These are phyloP conservation scores for Aspergillus affinis DNA, from an alignment of 495 filamentous ascomycete species.

Conservation along the genomic window DNA sequence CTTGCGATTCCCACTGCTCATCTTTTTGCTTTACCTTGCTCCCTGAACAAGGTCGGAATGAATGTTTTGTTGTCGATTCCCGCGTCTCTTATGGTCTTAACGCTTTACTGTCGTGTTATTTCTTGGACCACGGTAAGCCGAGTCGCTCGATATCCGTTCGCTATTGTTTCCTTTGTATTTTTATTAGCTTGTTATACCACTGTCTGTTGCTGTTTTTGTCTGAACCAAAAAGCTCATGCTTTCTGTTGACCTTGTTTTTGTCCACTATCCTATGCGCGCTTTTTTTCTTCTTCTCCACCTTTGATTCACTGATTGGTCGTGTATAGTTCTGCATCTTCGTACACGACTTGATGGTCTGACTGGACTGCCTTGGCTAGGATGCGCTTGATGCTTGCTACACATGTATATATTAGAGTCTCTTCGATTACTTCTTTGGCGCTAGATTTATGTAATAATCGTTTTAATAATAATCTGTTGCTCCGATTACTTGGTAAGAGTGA, in stretches of 20 bases:
- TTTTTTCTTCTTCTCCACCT: slow-evolving; percentile 2
- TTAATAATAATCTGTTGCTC: slow-evolving; percentile 31
- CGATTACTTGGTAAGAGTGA: too few species aligned
- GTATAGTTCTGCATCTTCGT: slow-evolving; percentile 23
- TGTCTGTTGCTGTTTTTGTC: slow-evolving; percentile 1
- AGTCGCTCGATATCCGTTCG: slow-evolving; percentile 8
- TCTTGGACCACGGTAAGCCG: slow-evolving; percentile 12
- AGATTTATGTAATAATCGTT: slow-evolving; percentile 44
- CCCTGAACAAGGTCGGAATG: slow-evolving; percentile 4
- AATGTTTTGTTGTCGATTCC: slow-evolving; percentile 1
- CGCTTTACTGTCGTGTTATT: slow-evolving; percentile 2
- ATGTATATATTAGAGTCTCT: slow-evolving; percentile 49
- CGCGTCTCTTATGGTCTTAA: slow-evolving; percentile 4
- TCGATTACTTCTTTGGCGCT: slow-evolving; percentile 33
- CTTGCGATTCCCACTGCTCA: slow-evolving; percentile 5
- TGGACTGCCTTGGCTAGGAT: slow-evolving; percentile 21
- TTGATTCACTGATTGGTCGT: slow-evolving; percentile 22
- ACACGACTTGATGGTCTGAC: slow-evolving; percentile 12
- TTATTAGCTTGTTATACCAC: slow-evolving; percentile 29
- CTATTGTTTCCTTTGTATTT: slow-evolving; percentile 16
- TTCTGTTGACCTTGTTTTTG: neutral
- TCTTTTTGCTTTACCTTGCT: slow-evolving; percentile 1
- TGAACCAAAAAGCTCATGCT: slow-evolving; percentile 7
- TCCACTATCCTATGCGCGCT: neutral
- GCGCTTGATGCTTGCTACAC: slow-evolving; percentile 24